A percentile compares a stretch with the other conserved stretches of the same genome.
Evolutionary conservation across 2,329 filamentous ascomycete genomes (phyloP).

Genomic region (Exserohilum turcica): DNA sequence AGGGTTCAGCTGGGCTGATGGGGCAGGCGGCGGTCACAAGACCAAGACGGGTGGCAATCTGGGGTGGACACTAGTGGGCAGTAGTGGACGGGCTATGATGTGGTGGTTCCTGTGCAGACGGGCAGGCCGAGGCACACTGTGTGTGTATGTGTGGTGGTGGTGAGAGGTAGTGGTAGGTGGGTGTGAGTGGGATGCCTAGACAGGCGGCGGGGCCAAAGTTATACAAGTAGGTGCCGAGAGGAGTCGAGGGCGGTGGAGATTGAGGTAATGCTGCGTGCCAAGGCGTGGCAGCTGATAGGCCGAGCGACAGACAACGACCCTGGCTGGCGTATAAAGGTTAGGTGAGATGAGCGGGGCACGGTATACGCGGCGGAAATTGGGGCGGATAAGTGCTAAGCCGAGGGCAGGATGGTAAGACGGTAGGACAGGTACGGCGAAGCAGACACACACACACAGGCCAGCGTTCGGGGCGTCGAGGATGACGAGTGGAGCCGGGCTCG

Average conservation of each 20-base stretch:
- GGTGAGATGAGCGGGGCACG: conserved; percentile 20
- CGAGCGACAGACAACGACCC: conserved; percentile 17
- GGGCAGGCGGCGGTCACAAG: conserved; percentile 23
- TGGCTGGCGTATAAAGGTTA: conserved; percentile 18
- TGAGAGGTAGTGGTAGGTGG: not conserved
- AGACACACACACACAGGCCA: conserved; percentile 16
- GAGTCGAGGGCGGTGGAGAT: conserved; percentile 19
- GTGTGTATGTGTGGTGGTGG: not conserved
- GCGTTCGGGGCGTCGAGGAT: conserved; percentile 24
- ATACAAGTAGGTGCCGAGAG: conserved; percentile 31
- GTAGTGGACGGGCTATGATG: conserved; percentile 19
- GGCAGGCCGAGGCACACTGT: not conserved
- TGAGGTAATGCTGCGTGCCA: conserved; percentile 30
- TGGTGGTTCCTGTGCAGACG: conserved; percentile 10
- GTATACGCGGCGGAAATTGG: conserved; percentile 18
- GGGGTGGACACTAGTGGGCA: conserved; percentile 30
- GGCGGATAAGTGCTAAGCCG: conserved; percentile 21
- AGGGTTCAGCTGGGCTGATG: conserved; percentile 13
- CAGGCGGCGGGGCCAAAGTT: conserved; percentile 21
- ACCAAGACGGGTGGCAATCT: conserved; percentile 28
- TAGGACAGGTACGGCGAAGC: conserved; percentile 14
- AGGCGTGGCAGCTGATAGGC: conserved; percentile 35
- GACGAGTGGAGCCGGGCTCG: conserved; percentile 21
- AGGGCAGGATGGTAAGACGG: too few relatives aligned
- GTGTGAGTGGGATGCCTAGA: conserved; percentile 12